These are phyloP conservation scores for Rhododendron simsii DNA, from an alignment of 148 eudicot genomes.

Conservation along the genomic window DNA sequence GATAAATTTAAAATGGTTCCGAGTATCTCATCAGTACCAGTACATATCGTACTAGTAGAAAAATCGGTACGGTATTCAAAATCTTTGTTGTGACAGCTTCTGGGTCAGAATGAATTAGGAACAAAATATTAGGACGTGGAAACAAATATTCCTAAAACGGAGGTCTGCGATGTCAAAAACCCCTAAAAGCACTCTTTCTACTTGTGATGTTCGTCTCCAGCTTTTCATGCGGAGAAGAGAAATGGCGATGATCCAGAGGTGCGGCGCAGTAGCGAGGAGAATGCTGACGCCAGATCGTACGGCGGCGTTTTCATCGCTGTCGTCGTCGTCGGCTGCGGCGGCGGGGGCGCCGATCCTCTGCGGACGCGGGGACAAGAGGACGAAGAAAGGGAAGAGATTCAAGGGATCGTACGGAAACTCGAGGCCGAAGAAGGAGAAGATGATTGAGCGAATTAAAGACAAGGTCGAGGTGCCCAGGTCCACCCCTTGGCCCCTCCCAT, in stretches of 20 bases:
- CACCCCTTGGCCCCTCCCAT: constrained; percentile 99
- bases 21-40: no score
- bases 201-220: not conserved
- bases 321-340: constrained; percentile 19
- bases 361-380: constrained; percentile 95
- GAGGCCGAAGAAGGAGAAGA: constrained; percentile 76
- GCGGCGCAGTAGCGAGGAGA: constrained; percentile 36
- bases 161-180: not conserved
- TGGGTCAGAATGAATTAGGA: not conserved
- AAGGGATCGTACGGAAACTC: constrained; percentile 81
- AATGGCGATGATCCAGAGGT: constrained; percentile 58
- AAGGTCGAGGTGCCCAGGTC: constrained; percentile 88
- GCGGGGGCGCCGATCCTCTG: constrained; percentile 43
- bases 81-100: not conserved
- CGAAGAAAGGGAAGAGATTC: constrained; percentile 91
- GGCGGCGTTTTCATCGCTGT: constrained; percentile 16
- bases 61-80: no score
- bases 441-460: constrained; percentile 75
- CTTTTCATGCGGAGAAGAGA: not conserved
- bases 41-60: no score
- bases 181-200: not conserved
- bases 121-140: not conserved
- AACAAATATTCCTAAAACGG: not conserved
- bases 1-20: no score
- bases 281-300: constrained; percentile 27